Evolutionary conservation across 2,329 filamentous ascomycete genomes (phyloP), one percentile per base, ranked within the genome.

Genomic region (Lachnellula occidentalis): DNA sequence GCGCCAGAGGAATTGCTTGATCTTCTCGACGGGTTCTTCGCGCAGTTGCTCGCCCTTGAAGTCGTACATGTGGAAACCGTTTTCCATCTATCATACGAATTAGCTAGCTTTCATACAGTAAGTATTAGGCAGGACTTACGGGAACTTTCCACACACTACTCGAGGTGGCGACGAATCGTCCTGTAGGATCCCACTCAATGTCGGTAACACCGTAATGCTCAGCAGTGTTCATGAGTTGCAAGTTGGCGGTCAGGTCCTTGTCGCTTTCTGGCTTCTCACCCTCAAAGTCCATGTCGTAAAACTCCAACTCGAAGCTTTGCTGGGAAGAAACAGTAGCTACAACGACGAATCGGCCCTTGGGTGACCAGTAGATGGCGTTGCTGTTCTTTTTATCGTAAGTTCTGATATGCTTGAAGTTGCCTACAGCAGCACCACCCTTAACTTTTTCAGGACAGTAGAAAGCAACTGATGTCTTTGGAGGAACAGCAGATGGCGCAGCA

Each of bases 311-410:
- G 61, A 90, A 95, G 74, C 86, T 92, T 73, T 96, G 90, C 70
- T 91, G 86, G 67, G 92, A 96, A 73, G 89, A 85, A 51, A 99
- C 90, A 11, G 94, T 95, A 51, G 91, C 94, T 53, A 99, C 85
- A 46, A 97, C 86, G 37, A 97, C 92, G 68, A 99, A 99, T 48
- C 94, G 87, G 51, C 94, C 94, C 72, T 87, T 90, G 22, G 94
- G 94, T 19, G 91, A 95, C 94, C 94, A 99, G 83, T 97, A 97
- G 69, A 99, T 99, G 62, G 90, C 92, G 70, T 99, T 99, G 82
- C 88, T 96, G 76, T 95, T 97, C 85, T 97, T 97, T 85, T 97
- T 97, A 67, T 99, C 94, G 53, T 96, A 79, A 8, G 92, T 97
- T 60, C 91, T 86, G 63, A 97, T 86, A 70, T 95, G 90, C 78